Evolutionary conservation across 768 basidiomycete species (phyloP).

Genomic region (Filobasidium floriforme): DNA sequence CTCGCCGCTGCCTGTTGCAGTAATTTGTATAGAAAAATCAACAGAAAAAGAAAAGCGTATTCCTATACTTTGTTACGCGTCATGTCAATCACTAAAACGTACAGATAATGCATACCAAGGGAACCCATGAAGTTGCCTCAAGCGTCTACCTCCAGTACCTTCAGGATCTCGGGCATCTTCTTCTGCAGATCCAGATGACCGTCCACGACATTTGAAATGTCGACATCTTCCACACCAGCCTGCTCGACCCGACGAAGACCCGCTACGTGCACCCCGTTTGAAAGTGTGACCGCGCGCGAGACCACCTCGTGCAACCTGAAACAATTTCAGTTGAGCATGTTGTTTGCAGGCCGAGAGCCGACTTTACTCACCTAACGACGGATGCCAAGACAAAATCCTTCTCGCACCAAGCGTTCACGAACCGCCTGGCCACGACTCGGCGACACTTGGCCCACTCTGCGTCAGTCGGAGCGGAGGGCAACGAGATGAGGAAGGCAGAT

Average conservation of each 20-base stretch:
- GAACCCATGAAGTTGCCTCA: conserved; percentile 1
- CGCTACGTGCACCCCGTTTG: conserved; percentile 38
- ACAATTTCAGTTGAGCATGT: too few species aligned
- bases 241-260: conserved; percentile 42
- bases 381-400: conserved; percentile 46
- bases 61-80: too few species aligned
- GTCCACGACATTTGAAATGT: conserved; percentile 40
- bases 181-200: conserved; percentile 44
- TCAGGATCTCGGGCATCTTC: conserved; percentile 41
- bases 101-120: too few species aligned
- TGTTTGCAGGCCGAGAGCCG: too few species aligned
- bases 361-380: conserved; percentile 39
- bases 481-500: conserved; percentile 47
- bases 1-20: too few species aligned
- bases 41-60: too few species aligned
- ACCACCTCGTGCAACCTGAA: conserved; percentile 46
- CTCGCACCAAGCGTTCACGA: conserved; percentile 46
- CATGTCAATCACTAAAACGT: too few species aligned
- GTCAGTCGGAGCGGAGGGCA: conserved; percentile 44
- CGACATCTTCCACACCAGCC: conserved; percentile 45
- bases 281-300: conserved; percentile 40
- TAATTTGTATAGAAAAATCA: too few species aligned
- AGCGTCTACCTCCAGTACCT: conserved; percentile 37
- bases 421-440: conserved; percentile 41
- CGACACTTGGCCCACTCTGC: conserved; percentile 45